Base-by-base conservation (phyloP, 2,329 filamentous ascomycete genomes). In the Botryotinia convoluta region DNA sequence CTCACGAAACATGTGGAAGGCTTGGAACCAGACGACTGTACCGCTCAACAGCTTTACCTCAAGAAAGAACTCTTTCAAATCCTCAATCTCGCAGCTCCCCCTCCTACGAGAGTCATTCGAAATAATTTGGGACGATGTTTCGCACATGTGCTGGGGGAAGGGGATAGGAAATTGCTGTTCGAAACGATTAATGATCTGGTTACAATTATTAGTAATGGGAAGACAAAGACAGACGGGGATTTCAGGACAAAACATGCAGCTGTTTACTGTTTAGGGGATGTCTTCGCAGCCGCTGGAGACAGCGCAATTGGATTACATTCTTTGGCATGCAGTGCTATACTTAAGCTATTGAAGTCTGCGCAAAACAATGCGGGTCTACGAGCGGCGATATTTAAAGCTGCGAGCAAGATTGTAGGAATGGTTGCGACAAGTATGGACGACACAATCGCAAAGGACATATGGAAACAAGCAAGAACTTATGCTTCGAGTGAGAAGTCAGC, bases 11-110 rank as follows among this genome's bases (percentile, higher is more conserved):
- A 98, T 86, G 92, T 97, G 62, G 87, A 90, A 71, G 85, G 85
- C 26, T 88, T 98, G 64, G 88, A 90, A 71, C 86, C 90, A 75
- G 93, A 97, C 78, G 92, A 93, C 80, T 92, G 95, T 77, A 95
- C 93, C 35, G 89, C 93, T 20, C 93, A 98, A 84, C 96, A 99
- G 83, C 90, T 94, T 79, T 93, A 93, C 81, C 87, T 99, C 79
- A 98, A 98, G 84, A 95, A 93, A 82, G 94, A 98, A 86, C 88
- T 98, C 77, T 93, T 98, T 82, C 94, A 97, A 83, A 92, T 99
- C 81, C 88, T 99, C 82, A 94, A 91, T 79, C 89, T 99, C 57
- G 82, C 90, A 67, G 88, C 93, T 59, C 95, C 95, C 72, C 88
- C 92, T 65, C 94, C 95, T 54, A 95, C 94, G 60, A 89, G 96